A percentile compares a stretch with the other conserved stretches of the same genome.
Conservation (phyloP, 2,329 filamentous ascomycete genomes). For the Colletotrichum simmondsii region DNA sequence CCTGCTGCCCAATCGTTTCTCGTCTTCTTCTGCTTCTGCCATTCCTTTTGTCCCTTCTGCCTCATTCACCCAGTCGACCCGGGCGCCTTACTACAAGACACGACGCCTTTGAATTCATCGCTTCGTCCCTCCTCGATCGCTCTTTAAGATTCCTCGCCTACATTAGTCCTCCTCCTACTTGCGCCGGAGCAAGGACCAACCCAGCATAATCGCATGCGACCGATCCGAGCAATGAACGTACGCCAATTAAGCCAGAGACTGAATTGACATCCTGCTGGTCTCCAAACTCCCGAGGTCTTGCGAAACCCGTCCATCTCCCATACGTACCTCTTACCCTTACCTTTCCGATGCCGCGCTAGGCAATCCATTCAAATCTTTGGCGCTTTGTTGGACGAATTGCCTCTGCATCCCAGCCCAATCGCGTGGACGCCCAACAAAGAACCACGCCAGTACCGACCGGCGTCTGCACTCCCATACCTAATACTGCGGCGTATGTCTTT, state of each 20-base stretch:
- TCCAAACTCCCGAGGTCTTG: conserved; percentile 4
- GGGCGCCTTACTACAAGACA: too few species aligned
- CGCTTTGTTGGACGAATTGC: neutral
- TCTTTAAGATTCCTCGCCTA: conserved; percentile 3
- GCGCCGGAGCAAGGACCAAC: conserved; percentile 29
- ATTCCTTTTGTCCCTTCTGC: neutral
- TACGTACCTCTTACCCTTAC: neutral
- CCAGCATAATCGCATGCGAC: conserved; percentile 16
- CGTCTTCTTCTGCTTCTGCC: neutral
- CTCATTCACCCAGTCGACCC: neutral
- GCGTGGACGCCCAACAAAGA: conserved; percentile 14
- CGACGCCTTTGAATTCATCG: neutral
- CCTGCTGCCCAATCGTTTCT: neutral
- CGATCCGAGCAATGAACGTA: conserved; percentile 20
- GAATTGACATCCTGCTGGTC: conserved; percentile 20
- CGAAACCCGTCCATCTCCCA: neutral
- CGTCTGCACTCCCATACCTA: neutral
- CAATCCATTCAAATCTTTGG: neutral
- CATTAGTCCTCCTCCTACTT: conserved; percentile 2
- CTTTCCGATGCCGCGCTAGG: neutral
- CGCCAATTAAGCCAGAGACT: conserved; percentile 9
- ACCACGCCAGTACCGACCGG: conserved; percentile 21
- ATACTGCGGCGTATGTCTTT: conserved; percentile 23
- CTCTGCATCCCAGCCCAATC: conserved; percentile 26
- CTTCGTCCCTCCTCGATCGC: conserved; percentile 10